These are phyloP conservation scores for Litchi chinensis DNA, from an alignment of 345 rosid genomes.

Conservation along the genomic window DNA sequence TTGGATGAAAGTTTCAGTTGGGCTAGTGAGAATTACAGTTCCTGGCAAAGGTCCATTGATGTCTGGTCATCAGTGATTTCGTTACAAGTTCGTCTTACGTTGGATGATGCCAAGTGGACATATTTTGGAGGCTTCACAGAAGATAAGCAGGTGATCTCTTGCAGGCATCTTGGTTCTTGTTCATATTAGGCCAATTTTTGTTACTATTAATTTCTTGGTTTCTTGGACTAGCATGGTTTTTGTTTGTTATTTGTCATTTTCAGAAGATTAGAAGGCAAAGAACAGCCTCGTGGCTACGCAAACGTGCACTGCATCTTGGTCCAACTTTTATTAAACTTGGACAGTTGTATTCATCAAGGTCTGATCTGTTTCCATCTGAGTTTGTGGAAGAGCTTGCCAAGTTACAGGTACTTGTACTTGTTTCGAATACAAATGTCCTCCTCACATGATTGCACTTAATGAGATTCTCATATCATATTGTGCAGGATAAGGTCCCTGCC, in stretches of 20 bases:
- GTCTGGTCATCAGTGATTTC: constrained; percentile 86
- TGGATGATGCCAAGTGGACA: constrained; percentile 90
- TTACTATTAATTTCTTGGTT: not conserved
- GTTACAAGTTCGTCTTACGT: constrained; percentile 64
- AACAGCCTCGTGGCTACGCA: constrained; percentile 92
- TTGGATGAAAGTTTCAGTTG: constrained; percentile 94
- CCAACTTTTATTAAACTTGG: constrained; percentile 98
- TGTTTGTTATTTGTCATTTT: constrained; percentile 9
- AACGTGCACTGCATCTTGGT: constrained; percentile 86
- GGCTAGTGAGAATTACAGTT: constrained; percentile 86
- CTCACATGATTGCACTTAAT: not conserved
- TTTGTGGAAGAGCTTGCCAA: constrained; percentile 97
- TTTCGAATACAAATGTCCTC: not conserved
- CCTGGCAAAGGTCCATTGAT: constrained; percentile 73
- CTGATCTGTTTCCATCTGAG: constrained; percentile 87
- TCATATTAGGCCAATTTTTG: too few species aligned
- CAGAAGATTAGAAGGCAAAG: constrained; percentile 69
- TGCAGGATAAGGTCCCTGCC: constrained; percentile 93
- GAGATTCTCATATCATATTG: not conserved
- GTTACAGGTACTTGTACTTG: constrained; percentile 64
- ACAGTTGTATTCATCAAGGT: constrained; percentile 88
- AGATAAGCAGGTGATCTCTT: constrained; percentile 66
- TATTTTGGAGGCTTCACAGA: constrained; percentile 74
- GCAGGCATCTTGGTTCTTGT: not conserved
- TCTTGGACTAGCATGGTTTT: not conserved